These are phyloP conservation scores for Erodium moschatum DNA, from an alignment of 441 rosid genomes.

Conservation along the genomic window DNA sequence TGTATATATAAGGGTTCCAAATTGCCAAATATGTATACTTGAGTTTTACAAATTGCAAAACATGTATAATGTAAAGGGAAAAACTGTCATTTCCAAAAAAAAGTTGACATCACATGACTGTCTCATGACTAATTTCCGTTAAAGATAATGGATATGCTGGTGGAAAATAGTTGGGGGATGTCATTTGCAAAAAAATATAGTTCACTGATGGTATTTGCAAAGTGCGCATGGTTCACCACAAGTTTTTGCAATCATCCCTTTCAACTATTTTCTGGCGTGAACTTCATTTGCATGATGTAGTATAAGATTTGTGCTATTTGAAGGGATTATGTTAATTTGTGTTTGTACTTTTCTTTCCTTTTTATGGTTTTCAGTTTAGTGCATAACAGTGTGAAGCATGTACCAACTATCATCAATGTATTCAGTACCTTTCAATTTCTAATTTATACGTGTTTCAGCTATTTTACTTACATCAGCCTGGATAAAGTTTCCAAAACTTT, in stretches of 20 bases:
- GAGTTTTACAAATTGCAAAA: too few relatives aligned
- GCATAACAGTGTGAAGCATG: neutral
- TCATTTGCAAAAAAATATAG: too few relatives aligned
- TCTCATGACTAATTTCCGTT: too few relatives aligned
- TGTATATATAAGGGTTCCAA: too few relatives aligned
- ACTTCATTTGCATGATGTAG: neutral
- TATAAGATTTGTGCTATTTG: neutral
- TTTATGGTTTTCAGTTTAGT: neutral
- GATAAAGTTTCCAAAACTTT: slow-evolving; percentile 50
- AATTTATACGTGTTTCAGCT: slow-evolving; percentile 33
- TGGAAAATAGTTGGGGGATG: too few relatives aligned
- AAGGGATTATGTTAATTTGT: neutral
- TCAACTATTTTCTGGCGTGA: neutral
- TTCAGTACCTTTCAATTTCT: neutral
- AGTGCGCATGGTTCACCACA: too few relatives aligned
- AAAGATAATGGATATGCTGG: too few relatives aligned
- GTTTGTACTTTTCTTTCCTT: neutral
- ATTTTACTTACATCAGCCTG: slow-evolving; percentile 71
- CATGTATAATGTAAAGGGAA: too few relatives aligned
- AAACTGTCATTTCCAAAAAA: too few relatives aligned
- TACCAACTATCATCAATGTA: neutral
- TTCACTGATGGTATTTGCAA: too few relatives aligned
- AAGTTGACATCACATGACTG: too few relatives aligned
- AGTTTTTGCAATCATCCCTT: neutral
- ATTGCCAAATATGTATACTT: too few relatives aligned